Evolutionary conservation across 306 rosid genomes (phyloP).

Genomic region (Pachyrhizus erosus): DNA sequence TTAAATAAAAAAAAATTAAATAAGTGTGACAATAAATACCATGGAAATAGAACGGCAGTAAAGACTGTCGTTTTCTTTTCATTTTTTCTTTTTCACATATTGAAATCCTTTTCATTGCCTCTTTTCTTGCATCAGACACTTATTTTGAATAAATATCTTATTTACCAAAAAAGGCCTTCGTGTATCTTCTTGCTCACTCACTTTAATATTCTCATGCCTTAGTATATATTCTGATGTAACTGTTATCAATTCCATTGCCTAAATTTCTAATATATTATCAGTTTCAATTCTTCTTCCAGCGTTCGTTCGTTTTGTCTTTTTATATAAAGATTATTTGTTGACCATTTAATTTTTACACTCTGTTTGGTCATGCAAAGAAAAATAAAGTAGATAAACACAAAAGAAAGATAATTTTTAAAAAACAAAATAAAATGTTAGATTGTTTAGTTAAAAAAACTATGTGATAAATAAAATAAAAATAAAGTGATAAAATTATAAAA

Average conservation of each 20-base stretch:
- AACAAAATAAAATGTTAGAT: too few relatives aligned
- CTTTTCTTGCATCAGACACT: neutral
- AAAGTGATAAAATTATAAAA: too few relatives aligned
- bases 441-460: too few relatives aligned
- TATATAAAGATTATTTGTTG: constrained; percentile 5
- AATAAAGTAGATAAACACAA: too few relatives aligned
- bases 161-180: too few relatives aligned
- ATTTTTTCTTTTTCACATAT: neutral
- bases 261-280: neutral
- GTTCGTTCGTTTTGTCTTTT: constrained; percentile 27
- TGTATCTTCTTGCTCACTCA: neutral
- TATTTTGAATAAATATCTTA: neutral
- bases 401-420: too few relatives aligned
- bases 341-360: neutral
- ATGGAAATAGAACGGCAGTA: too few relatives aligned
- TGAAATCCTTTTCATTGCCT: neutral
- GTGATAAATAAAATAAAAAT: too few relatives aligned
- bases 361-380: too few relatives aligned
- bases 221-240: neutral
- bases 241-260: neutral
- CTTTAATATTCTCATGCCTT: neutral
- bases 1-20: too few relatives aligned
- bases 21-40: too few relatives aligned
- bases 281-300: constrained; percentile 18
- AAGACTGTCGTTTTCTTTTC: too few relatives aligned